Conservation (phyloP, 208 protist species). For the Wallacemonas sp. region DNA sequence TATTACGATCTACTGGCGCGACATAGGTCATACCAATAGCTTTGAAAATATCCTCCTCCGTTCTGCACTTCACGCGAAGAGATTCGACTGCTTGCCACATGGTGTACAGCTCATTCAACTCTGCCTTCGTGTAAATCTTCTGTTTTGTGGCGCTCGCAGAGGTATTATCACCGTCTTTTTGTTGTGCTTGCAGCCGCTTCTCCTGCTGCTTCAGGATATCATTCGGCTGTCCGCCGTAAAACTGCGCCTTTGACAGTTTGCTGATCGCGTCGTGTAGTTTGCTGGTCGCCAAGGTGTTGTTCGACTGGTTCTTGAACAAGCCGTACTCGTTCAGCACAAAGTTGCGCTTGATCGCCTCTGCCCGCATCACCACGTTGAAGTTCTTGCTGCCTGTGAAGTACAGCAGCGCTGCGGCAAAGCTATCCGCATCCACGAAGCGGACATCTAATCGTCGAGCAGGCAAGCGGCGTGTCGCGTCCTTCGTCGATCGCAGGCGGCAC, state of each 20-base stretch:
- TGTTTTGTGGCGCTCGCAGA: slow-evolving; percentile 13
- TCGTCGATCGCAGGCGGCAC: slow-evolving; percentile 54
- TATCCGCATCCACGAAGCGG: slow-evolving; percentile 76
- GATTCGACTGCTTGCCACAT: slow-evolving; percentile 55
- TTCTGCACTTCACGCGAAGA: slow-evolving; percentile 62
- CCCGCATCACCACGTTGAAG: slow-evolving; percentile 92
- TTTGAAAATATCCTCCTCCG: slow-evolving; percentile 79
- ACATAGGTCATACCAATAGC: slow-evolving; percentile 81
- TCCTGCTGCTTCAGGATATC: slow-evolving; percentile 17
- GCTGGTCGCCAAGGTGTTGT: slow-evolving; percentile 11
- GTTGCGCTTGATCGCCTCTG: slow-evolving; percentile 75
- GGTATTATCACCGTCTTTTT: background rate
- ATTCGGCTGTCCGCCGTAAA: slow-evolving; percentile 32
- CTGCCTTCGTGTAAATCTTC: slow-evolving; percentile 23
- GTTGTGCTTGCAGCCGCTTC: slow-evolving; percentile 23
- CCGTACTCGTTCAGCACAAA: slow-evolving; percentile 90
- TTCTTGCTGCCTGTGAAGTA: slow-evolving; percentile 95
- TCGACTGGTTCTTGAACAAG: slow-evolving; percentile 52
- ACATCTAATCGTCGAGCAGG: slow-evolving; percentile 82
- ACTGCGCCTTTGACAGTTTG: slow-evolving; percentile 58
- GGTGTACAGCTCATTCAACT: slow-evolving; percentile 44
- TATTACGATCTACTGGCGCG: slow-evolving; percentile 59
- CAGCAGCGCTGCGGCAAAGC: slow-evolving; percentile 83
- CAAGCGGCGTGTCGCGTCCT: slow-evolving; percentile 31
- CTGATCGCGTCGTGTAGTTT: slow-evolving; percentile 67